Conservation (phyloP, 1,284 basidiomycete species). For the Cutaneotrichosporon arboriforme region DNA sequence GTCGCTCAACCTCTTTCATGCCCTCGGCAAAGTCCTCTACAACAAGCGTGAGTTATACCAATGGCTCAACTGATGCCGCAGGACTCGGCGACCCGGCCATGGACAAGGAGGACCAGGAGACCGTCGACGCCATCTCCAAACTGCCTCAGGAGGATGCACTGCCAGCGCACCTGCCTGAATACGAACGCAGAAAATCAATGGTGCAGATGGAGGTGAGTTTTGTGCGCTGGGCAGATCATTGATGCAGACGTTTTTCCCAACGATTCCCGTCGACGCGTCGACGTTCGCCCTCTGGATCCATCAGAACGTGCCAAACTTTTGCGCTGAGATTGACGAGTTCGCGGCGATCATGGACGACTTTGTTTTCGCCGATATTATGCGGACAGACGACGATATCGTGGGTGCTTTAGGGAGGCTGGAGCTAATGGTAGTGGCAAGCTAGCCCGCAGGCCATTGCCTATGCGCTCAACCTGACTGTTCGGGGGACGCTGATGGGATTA, state of each 20-base stretch:
- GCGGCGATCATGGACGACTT: slow-evolving; percentile 67
- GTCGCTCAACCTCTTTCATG: slow-evolving; percentile 81
- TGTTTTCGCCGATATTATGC: slow-evolving; percentile 71
- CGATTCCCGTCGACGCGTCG: slow-evolving; percentile 84
- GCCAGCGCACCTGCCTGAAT: slow-evolving; percentile 54
- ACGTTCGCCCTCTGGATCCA: slow-evolving; percentile 85
- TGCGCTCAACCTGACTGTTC: slow-evolving; percentile 70
- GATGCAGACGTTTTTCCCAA: slow-evolving; percentile 53
- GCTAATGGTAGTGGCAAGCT: slow-evolving; percentile 57
- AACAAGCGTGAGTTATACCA: slow-evolving; percentile 71
- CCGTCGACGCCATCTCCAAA: slow-evolving; percentile 17
- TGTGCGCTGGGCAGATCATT: background rate
- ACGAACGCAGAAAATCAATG: slow-evolving; percentile 65
- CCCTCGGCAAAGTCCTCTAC: slow-evolving; percentile 88
- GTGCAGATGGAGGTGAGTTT: slow-evolving; percentile 70
- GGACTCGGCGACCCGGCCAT: slow-evolving; percentile 37
- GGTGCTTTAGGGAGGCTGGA: slow-evolving; percentile 29
- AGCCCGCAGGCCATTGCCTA: slow-evolving; percentile 65
- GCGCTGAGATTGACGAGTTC: slow-evolving; percentile 69
- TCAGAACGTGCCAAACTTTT: slow-evolving; percentile 85
- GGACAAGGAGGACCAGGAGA: slow-evolving; percentile 36
- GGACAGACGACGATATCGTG: slow-evolving; percentile 63
- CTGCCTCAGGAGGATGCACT: slow-evolving; percentile 55
- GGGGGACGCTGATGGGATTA: slow-evolving; percentile 73
- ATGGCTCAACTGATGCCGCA: slow-evolving; percentile 11